phyloP scores from a whole-genome alignment of 345 rosid genomes.

The Populus tremula region DNA sequence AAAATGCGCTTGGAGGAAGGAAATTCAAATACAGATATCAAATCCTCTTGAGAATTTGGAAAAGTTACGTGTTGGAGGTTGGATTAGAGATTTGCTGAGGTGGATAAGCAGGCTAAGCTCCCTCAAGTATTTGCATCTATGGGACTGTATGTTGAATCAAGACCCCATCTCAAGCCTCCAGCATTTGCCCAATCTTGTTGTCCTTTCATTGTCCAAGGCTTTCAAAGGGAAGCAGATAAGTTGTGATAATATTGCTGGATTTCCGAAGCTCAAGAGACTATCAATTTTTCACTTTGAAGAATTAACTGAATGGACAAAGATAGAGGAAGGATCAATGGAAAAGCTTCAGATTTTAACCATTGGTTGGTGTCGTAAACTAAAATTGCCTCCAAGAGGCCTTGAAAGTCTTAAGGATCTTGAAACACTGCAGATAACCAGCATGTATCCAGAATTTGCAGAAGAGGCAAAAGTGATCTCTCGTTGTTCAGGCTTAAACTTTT shows the following conservation, averaged over 20 bases:
- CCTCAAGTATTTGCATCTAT: background rate
- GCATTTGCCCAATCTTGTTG: background rate
- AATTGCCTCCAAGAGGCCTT: background rate
- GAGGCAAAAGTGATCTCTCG: background rate
- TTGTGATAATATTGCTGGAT: background rate
- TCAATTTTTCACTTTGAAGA: background rate
- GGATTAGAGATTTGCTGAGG: background rate
- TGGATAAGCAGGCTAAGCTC: background rate
- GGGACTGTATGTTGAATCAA: conserved; percentile 1
- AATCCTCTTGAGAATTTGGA: background rate
- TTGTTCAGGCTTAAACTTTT: background rate
- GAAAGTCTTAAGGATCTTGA: background rate
- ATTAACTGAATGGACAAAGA: background rate
- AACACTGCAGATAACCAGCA: background rate
- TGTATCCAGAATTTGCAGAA: background rate
- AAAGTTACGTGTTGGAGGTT: background rate
- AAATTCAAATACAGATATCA: background rate
- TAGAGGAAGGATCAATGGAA: background rate
- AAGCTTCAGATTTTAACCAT: background rate
- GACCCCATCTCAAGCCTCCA: background rate
- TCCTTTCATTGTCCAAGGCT: background rate
- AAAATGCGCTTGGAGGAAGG: background rate
- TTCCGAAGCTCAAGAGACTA: background rate
- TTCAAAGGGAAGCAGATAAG: background rate
- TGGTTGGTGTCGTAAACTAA: background rate